Evolutionary conservation across 208 protist species (phyloP).

Genomic region (Trypanosomatidae sp.): DNA sequence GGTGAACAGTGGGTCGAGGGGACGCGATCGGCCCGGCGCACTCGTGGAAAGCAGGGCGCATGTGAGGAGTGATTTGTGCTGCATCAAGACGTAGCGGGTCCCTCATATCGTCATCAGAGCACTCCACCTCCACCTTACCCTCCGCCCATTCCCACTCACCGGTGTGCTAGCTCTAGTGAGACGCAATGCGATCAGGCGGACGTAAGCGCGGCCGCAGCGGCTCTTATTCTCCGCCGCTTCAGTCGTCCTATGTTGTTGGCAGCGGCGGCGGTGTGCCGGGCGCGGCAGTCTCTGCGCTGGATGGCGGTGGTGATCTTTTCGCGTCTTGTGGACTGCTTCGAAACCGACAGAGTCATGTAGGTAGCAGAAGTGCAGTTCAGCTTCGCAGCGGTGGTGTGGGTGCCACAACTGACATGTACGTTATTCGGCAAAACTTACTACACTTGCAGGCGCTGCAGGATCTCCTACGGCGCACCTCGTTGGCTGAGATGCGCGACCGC

Average conservation of each 20-base stretch:
- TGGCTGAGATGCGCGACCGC: conserved; percentile 73
- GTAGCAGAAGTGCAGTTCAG: too few species aligned
- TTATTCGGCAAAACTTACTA: conserved; percentile 16
- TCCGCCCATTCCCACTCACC: background rate
- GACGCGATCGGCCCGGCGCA: too few species aligned
- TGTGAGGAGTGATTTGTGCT: background rate
- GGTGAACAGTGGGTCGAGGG: background rate
- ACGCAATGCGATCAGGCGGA: conserved; percentile 7
- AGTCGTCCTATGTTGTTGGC: background rate
- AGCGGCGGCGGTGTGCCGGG: background rate
- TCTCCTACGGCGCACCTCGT: conserved; percentile 63
- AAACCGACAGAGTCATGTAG: background rate
- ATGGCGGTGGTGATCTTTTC: background rate
- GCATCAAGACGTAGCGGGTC: background rate
- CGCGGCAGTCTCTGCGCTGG: too few species aligned
- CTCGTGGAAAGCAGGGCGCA: too few species aligned
- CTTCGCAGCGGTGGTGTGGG: background rate
- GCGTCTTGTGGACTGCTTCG: conserved; percentile 8
- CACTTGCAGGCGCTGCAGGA: conserved; percentile 57
- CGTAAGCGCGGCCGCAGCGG: conserved; percentile 20
- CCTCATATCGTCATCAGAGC: background rate
- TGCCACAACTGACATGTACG: background rate
- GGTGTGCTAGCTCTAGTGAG: background rate
- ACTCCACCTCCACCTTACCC: background rate
- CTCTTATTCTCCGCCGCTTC: conserved; percentile 19